These are phyloP conservation scores for Aspergillus arachidicola DNA, from an alignment of 2,329 filamentous ascomycete species.

Conservation along the genomic window DNA sequence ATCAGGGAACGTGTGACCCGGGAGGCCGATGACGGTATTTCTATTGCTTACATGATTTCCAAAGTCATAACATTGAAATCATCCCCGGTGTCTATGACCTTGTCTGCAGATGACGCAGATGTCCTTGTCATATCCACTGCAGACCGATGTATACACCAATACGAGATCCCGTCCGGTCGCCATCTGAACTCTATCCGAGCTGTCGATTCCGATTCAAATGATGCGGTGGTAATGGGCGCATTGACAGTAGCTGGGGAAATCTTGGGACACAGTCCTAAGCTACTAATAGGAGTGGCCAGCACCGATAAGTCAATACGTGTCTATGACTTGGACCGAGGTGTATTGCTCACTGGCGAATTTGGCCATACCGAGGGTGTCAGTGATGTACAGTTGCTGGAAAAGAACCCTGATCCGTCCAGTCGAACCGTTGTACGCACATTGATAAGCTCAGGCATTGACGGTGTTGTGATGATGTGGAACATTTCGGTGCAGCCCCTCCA, in stretches of 20 bases:
- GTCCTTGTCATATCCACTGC: constrained; percentile 62
- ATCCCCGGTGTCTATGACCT: constrained; percentile 81
- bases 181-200: constrained; percentile 77
- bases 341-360: constrained; percentile 84
- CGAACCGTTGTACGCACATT: constrained; percentile 55
- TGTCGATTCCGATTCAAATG: constrained; percentile 74
- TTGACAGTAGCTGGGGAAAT: constrained; percentile 63
- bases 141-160: constrained; percentile 63
- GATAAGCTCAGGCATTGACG: constrained; percentile 76
- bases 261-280: constrained; percentile 59
- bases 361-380: constrained; percentile 94
- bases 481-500: constrained; percentile 38
- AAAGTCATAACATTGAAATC: constrained; percentile 81
- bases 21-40: constrained; percentile 56
- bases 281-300: constrained; percentile 85
- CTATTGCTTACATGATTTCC: constrained; percentile 74
- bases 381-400: constrained; percentile 72
- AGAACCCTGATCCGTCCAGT: constrained; percentile 28
- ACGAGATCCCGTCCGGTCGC: constrained; percentile 68
- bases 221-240: constrained; percentile 81
- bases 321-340: constrained; percentile 77
- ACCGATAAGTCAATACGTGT: constrained; percentile 94
- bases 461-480: constrained; percentile 80
- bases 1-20: constrained; percentile 76
- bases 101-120: constrained; percentile 64